Percentiles rank a stretch among this genome's conserved stretches.
Conservation (phyloP, 352 stramenopile genomes). For the Phytophthora fragariae region DNA sequence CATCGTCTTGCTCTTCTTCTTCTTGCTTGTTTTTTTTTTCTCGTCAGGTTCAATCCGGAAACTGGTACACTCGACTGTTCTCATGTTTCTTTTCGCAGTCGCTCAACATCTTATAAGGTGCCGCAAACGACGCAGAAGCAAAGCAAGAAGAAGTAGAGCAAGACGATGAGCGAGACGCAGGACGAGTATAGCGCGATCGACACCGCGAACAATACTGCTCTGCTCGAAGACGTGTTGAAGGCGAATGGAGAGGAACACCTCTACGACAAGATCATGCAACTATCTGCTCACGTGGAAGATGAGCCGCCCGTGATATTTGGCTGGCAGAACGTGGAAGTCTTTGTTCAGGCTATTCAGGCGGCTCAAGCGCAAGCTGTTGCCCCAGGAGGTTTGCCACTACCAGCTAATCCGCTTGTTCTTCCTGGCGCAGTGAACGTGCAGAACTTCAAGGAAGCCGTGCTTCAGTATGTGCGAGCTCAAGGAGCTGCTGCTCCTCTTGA, state of each 20-base stretch:
- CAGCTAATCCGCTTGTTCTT: conserved; percentile 11
- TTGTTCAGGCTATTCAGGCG: conserved; percentile 3
- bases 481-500: conserved; percentile 11
- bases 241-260: no score
- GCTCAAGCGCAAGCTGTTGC: conserved; percentile 13
- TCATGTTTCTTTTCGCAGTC: no score
- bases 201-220: background rate
- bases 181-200: background rate
- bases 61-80: no score
- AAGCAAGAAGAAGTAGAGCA: no score
- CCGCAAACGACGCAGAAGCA: no score
- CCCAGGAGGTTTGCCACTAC: conserved; percentile 17
- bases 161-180: no score
- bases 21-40: no score
- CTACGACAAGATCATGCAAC: no score
- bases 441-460: conserved; percentile 21
- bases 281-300: no score
- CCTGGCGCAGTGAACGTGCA: conserved; percentile 16
- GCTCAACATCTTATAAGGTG: no score
- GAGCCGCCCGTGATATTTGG: no score
- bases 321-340: background rate
- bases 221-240: conserved; percentile 2
- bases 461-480: conserved; percentile 1
- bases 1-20: background rate
- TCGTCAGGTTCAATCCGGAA: no score